Conservation (phyloP, 768 basidiomycete species). For the Tubosaeta brunneosetosa region DNA sequence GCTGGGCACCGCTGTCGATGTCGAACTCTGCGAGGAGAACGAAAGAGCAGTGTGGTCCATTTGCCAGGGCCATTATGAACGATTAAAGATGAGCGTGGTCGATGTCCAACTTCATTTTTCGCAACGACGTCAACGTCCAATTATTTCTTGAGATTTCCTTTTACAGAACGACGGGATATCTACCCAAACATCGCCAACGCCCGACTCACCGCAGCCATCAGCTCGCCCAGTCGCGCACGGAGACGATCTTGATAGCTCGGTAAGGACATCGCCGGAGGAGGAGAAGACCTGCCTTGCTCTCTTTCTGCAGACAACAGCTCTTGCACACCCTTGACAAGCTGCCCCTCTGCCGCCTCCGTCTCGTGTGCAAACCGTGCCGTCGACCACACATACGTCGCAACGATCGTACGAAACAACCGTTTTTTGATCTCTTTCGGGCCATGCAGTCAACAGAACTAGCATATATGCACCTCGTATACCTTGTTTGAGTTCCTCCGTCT, state of each 20-base stretch:
- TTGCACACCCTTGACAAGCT: conserved; percentile 15
- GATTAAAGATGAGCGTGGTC: neutral
- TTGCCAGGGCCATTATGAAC: conserved; percentile 29
- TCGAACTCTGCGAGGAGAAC: conserved; percentile 98
- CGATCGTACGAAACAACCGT: conserved; percentile 12
- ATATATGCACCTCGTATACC: conserved; percentile 28
- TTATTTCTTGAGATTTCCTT: conserved; percentile 23
- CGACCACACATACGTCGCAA: conserved; percentile 25
- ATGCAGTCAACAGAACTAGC: conserved; percentile 8
- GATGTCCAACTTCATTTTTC: conserved; percentile 7
- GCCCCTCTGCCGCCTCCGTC: conserved; percentile 5
- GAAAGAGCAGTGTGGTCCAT: conserved; percentile 81
- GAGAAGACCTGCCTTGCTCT: conserved; percentile 35
- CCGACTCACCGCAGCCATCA: conserved; percentile 25
- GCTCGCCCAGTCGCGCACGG: conserved; percentile 19
- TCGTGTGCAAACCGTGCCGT: conserved; percentile 22
- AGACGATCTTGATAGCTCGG: conserved; percentile 18
- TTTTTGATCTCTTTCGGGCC: conserved; percentile 20
- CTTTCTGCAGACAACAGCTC: conserved; percentile 15
- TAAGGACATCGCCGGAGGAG: conserved; percentile 11
- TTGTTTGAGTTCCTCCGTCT: conserved; percentile 17
- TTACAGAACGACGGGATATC: conserved; percentile 13
- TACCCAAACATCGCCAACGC: conserved; percentile 23
- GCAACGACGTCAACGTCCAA: conserved; percentile 10
- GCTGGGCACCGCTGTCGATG: conserved; percentile 88